Evolutionary conservation across 805 yeast species (phyloP), one percentile per base, ranked within the genome.

Genomic region (Lipomyces sp.): DNA sequence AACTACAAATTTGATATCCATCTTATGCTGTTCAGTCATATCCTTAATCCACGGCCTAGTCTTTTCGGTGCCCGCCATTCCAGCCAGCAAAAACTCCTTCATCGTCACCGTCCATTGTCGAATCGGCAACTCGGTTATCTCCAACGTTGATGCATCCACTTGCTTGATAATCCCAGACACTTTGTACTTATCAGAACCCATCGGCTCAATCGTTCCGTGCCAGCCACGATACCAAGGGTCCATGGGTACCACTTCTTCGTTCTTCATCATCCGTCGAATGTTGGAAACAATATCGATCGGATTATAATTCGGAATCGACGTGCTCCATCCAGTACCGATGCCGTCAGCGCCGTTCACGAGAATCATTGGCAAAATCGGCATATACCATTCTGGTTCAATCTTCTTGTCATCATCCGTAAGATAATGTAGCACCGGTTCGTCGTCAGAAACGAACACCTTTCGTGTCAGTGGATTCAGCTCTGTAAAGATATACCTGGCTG

Each of bases 281-380:
- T 93, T 93, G 2, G 69, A 71, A 23, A 88, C 88, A 53, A 93
- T 74, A 64, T 91, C 98, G 13, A 67, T 62, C 0, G 98, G 98
- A 65, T 93, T 89, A 70, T 79, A 91, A 36, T 86, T 81, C 1
- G 98, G 98, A 57, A 93, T 84, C 55, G 80, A 81, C 1, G 98
- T 89, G 58, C 96, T 86, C 97, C 98, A 93, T 59, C 98, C 98
- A 41, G 98, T 90, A 56, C 98, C 98, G 67, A 93, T 93, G 72
- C 98, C 98, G 69, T 93, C 98, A 7, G 91, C 77, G 51, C 98
- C 98, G 65, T 93, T 93, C 4, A 93, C 95, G 55, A 93, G 74
- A n/a, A 93, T 66, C 87, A 89, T 86, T 8, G 98, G 98, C 35
- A 93, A 61, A n/a, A 93, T 81, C 1, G 98, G 98, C 36, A 87